Evolutionary conservation across 495 filamentous ascomycete species (phyloP), one percentile per base, ranked within the genome.

Genomic region (Penicillium arizonense): DNA sequence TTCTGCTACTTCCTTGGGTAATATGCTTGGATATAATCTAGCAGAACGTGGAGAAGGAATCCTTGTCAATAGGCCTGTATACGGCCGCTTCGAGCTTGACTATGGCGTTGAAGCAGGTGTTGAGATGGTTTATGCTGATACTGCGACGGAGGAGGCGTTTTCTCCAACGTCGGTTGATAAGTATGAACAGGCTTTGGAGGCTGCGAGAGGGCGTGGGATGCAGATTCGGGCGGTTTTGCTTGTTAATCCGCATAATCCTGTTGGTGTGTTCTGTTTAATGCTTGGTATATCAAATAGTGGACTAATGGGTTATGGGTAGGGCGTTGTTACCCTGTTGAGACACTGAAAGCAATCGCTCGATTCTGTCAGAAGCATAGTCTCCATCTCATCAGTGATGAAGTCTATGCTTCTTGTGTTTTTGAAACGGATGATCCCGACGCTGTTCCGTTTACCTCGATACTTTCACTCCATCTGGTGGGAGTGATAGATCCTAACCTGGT

Each of bases 341-440:
- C 74, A 0, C 61, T 86, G 1, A 52, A 67, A 18, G 77, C 61
- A 20, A 72, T 82, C 32, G 67, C 82, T 60, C 64, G 62, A 5
- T 71, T 86, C 40, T 87, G 83, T 47, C 62, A 75, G 8, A 69
- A 73, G 35, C 64, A 83, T 47, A 57, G 62, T 16, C 72, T 87
- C 11, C 84, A 87, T 58, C 59, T 86, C 5, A 77, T 86, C 34
- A 77, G 75, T 41, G 83, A 87, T 52, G 84, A 87, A 56, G 72
- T 86, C 5, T 86, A 85, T 59, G 83, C 80, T 4, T 66, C 80
- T 4, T 79, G 71, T 14, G 70, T 82, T 0, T 86, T 76, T 56
- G 67, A 70, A 16, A 59, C 68, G 1, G 64, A 67, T 6, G 57
- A 71, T 23, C 56, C 63, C 5, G 43, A 57, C 0, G 69, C 71